Conservation (phyloP, 257 asterid species). For the Nicotiana benthamiana region DNA sequence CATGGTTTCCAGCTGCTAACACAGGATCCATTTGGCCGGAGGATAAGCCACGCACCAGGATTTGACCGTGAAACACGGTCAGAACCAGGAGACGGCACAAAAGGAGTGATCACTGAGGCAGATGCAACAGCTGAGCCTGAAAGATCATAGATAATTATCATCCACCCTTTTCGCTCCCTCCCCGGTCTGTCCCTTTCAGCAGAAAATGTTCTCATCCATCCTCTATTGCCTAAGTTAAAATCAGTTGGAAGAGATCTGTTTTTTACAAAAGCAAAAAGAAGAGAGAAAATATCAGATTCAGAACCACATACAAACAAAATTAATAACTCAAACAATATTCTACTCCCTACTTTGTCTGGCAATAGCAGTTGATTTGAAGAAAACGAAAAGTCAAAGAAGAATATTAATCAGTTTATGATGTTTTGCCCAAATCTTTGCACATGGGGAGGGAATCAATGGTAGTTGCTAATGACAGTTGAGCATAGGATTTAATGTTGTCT, state of each 20-base stretch:
- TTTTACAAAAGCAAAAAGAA: not conserved
- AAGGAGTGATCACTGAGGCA: conserved; percentile 89
- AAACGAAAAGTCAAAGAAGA: conserved; percentile 1
- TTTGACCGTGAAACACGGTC: conserved; percentile 81
- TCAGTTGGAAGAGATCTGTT: conserved; percentile 65
- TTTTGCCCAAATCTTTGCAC: conserved; percentile 34
- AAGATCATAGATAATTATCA: conserved; percentile 64
- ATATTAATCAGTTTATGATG: not conserved
- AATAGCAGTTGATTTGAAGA: not conserved
- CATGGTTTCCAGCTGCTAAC: conserved; percentile 90
- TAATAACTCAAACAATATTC: not conserved
- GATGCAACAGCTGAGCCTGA: conserved; percentile 93
- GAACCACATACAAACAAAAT: not conserved
- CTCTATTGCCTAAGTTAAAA: conserved; percentile 42
- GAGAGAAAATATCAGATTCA: conserved; percentile 1
- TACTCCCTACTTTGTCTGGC: no score
- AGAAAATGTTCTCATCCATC: conserved; percentile 61
- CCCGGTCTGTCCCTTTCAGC: conserved; percentile 40
- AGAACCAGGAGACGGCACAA: conserved; percentile 70
- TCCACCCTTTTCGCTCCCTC: conserved; percentile 82
- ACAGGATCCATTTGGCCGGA: conserved; percentile 59
- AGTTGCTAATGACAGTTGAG: conserved; percentile 15
- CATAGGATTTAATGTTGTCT: conserved; percentile 8
- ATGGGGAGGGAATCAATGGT: conserved; percentile 39
- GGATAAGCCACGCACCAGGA: conserved; percentile 89